A percentile compares a stretch with the other conserved stretches of the same genome.
These are phyloP conservation scores for Grosmannia huntii DNA, from an alignment of 2,329 filamentous ascomycete species.

Conservation along the genomic window DNA sequence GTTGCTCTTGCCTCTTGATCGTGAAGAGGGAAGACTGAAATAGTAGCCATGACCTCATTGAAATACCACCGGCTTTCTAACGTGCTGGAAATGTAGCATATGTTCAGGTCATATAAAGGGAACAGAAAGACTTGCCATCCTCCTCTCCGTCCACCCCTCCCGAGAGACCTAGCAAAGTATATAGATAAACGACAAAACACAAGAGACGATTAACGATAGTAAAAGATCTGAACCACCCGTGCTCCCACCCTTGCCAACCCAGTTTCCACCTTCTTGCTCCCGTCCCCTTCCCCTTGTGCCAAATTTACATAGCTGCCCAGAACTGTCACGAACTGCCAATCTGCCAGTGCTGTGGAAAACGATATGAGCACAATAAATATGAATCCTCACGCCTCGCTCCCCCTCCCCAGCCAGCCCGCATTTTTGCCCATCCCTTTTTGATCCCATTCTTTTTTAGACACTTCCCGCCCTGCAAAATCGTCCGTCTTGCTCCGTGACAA, in stretches of 20 bases:
- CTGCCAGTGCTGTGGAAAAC: conserved; percentile 7
- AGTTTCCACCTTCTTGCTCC: background rate
- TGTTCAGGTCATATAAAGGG: background rate
- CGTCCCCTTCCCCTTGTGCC: background rate
- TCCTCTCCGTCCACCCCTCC: background rate
- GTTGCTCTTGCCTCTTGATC: no score
- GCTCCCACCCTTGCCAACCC: conserved; percentile 1
- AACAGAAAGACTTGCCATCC: background rate
- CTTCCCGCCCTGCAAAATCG: background rate
- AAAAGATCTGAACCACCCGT: background rate
- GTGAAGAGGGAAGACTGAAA: no score
- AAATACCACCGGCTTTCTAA: no score
- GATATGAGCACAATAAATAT: conserved; percentile 7
- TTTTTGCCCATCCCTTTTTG: conserved; percentile 4
- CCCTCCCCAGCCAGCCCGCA: conserved; percentile 4
- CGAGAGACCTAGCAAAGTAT: background rate
- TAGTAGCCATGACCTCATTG: no score
- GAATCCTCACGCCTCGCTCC: conserved; percentile 11
- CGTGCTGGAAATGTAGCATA: background rate
- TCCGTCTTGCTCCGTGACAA: background rate
- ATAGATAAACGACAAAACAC: background rate
- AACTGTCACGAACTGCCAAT: background rate
- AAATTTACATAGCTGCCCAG: background rate
- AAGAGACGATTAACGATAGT: background rate
- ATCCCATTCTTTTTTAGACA: conserved; percentile 1